Conservation (phyloP, 805 yeast genomes). For the Starmerella bombicola region DNA sequence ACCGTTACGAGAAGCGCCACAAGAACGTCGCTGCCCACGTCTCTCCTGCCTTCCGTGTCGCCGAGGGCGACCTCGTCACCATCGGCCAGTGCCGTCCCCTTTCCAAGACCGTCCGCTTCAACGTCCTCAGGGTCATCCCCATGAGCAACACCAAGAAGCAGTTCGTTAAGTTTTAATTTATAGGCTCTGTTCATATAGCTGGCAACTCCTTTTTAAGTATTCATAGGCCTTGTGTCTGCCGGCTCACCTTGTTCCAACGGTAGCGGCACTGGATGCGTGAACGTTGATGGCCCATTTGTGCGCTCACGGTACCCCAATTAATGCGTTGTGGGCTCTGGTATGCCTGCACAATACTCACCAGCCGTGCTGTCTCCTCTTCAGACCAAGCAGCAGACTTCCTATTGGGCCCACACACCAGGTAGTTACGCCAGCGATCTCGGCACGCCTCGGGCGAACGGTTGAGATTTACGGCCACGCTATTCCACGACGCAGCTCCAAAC, state of each 20-base stretch:
- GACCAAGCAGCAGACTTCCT: neutral
- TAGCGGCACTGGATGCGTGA: neutral
- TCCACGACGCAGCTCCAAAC: neutral
- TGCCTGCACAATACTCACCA: neutral
- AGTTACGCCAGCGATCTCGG: conserved; percentile 1
- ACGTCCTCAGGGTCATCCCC: conserved; percentile 90
- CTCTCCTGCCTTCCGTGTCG: conserved; percentile 99
- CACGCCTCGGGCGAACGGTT: neutral
- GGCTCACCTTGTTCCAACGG: neutral
- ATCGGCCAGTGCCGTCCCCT: conserved; percentile 99
- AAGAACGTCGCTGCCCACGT: conserved; percentile 99
- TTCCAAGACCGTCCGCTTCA: conserved; percentile 99
- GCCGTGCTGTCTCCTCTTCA: neutral
- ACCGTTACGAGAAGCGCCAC: conserved; percentile 99
- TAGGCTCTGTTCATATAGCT: conserved; percentile 3
- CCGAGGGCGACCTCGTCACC: conserved; percentile 97
- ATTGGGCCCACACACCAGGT: neutral
- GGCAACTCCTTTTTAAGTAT: neutral
- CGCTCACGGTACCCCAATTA: neutral
- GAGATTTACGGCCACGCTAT: neutral
- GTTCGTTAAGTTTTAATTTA: conserved; percentile 84
- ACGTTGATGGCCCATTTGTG: neutral
- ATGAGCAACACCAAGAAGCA: conserved; percentile 78
- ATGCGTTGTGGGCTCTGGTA: neutral
- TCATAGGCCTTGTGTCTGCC: neutral